A percentile compares a stretch with the other conserved stretches of the same genome.
These are phyloP conservation scores for Aspergillus taichungensis DNA, from an alignment of 495 filamentous ascomycete species.

Conservation along the genomic window DNA sequence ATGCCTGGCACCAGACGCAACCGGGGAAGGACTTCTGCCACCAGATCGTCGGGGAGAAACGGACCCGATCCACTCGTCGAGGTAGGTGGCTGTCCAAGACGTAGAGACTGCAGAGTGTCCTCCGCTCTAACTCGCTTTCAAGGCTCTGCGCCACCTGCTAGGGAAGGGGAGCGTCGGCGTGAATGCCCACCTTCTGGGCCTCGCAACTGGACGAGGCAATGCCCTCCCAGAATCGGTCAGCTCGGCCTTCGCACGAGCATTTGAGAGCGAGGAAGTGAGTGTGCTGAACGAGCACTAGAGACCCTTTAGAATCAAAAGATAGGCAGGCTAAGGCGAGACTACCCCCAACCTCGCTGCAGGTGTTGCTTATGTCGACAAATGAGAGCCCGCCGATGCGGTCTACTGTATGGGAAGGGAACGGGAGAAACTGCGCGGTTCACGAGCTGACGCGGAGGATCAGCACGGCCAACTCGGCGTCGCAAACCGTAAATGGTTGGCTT, in stretches of 20 bases:
- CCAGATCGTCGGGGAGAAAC: too few relatives aligned
- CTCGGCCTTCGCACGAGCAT: too few relatives aligned
- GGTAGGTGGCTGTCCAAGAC: conserved; percentile 14
- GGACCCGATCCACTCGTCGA: conserved; percentile 4
- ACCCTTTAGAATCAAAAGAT: too few relatives aligned
- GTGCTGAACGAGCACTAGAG: too few relatives aligned
- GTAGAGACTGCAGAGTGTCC: conserved; percentile 21
- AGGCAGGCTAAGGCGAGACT: not conserved
- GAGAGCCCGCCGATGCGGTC: conserved; percentile 15
- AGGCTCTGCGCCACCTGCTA: conserved; percentile 1
- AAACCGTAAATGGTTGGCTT: not conserved
- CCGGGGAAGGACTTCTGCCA: too few relatives aligned
- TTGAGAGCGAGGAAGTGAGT: too few relatives aligned
- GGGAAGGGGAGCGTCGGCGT: not conserved
- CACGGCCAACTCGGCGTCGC: conserved; percentile 18
- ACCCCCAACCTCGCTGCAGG: conserved; percentile 13
- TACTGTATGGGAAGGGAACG: conserved; percentile 9
- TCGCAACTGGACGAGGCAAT: too few relatives aligned
- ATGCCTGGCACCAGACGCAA: too few relatives aligned
- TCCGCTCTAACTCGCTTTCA: conserved; percentile 14
- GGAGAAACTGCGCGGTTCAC: conserved; percentile 21
- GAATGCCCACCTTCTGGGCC: too few relatives aligned
- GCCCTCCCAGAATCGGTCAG: too few relatives aligned
- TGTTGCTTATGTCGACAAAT: conserved; percentile 12
- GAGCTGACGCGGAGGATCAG: conserved; percentile 17